These are phyloP conservation scores for Xylariaceae sp. DNA, from an alignment of 2,329 filamentous ascomycete genomes.

Conservation along the genomic window DNA sequence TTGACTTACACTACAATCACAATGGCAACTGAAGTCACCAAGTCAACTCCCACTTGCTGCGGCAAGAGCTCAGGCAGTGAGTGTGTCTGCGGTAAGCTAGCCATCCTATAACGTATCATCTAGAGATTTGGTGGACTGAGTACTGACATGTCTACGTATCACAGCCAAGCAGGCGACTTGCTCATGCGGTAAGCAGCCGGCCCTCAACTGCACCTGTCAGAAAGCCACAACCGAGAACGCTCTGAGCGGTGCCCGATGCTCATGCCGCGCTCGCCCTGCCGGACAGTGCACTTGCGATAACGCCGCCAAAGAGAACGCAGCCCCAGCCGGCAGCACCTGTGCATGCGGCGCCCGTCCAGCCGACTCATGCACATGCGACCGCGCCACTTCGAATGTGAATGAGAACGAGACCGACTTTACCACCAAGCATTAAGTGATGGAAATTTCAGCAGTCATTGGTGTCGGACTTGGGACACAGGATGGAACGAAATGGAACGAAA, in stretches of 20 bases:
- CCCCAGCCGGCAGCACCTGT: slow-evolving; percentile 67
- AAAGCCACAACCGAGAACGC: slow-evolving; percentile 79
- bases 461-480: too few relatives aligned
- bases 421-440: slow-evolving; percentile 59
- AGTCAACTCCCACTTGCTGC: slow-evolving; percentile 60
- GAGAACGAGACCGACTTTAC: slow-evolving; percentile 89
- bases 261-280: slow-evolving; percentile 80
- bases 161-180: slow-evolving; percentile 72
- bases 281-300: slow-evolving; percentile 84
- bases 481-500: not conserved
- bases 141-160: slow-evolving; percentile 10
- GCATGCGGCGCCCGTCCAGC: slow-evolving; percentile 77
- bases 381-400: slow-evolving; percentile 65
- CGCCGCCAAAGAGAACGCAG: slow-evolving; percentile 72
- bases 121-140: slow-evolving; percentile 1
- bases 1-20: slow-evolving; percentile 22
- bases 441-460: not conserved
- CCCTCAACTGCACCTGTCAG: slow-evolving; percentile 85
- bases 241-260: slow-evolving; percentile 76
- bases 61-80: slow-evolving; percentile 55
- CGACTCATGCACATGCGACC: slow-evolving; percentile 83
- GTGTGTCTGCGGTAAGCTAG: slow-evolving; percentile 64
- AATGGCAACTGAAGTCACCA: slow-evolving; percentile 44
- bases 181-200: slow-evolving; percentile 88
- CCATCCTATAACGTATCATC: not conserved